These are phyloP conservation scores for Nicotiana paniculata DNA, from an alignment of 257 asterid species.

Conservation along the genomic window DNA sequence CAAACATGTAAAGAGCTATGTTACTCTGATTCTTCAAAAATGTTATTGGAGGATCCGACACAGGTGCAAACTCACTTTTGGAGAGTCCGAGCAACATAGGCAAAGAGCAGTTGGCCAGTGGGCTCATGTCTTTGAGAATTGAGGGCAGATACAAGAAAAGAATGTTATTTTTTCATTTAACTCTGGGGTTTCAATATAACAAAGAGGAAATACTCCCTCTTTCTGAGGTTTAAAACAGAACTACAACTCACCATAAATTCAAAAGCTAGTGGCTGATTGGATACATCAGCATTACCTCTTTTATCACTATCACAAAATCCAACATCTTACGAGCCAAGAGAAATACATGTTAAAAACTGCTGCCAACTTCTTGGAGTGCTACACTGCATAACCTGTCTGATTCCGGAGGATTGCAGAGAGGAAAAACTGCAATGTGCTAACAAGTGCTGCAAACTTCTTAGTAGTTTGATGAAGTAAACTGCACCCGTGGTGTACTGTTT, in stretches of 20 bases:
- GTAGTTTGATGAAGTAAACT: neutral
- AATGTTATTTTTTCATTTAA: conserved; percentile 19
- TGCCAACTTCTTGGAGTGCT: neutral
- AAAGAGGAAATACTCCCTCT: neutral
- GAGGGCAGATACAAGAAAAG: conserved; percentile 47
- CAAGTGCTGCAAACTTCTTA: neutral
- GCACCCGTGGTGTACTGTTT: neutral
- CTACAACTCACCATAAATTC: neutral
- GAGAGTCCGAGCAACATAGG: too few relatives aligned
- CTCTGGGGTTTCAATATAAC: neutral
- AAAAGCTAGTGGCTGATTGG: neutral
- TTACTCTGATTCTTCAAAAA: too few relatives aligned
- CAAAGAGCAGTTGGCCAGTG: conserved; percentile 55
- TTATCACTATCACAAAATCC: neutral
- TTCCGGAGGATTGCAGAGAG: neutral
- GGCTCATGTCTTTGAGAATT: conserved; percentile 49
- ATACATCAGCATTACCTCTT: neutral
- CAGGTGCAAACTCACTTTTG: too few relatives aligned
- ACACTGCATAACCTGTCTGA: neutral
- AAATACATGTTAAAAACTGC: neutral
- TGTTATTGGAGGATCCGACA: too few relatives aligned
- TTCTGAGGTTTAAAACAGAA: neutral
- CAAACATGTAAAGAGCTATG: conserved; percentile 30
- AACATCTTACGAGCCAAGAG: neutral
- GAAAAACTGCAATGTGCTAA: neutral